Base-by-base conservation (phyloP, 2,329 filamentous ascomycete genomes). In the Waltergamsia citrina region DNA sequence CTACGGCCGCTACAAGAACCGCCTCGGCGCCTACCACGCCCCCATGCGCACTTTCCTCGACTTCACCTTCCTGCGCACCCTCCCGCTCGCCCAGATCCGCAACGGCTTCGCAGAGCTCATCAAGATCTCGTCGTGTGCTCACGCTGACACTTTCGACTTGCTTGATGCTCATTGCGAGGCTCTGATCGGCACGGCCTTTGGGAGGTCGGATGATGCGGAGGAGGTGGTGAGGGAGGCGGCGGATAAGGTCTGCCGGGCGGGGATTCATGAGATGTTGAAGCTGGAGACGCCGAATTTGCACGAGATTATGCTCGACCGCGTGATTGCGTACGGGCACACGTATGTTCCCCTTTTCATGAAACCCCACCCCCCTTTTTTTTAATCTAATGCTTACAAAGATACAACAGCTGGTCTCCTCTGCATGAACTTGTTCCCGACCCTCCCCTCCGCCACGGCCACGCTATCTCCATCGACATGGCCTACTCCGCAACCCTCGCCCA, bases 81-180 rank as follows among this genome's bases (percentile, higher is more conserved):
- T 85, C 0, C 78, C 80, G 0, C 65, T 65, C 8, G 72, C 75
- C 3, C 79, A 85, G 52, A 78, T 85, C 48, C 67, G 80, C 37
- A 84, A 85, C 40, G 80, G 80, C 0, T 84, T 85, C 42, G 80
- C 80, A 15, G 81, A 85, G 59, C 53, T 85, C 43, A 83, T 85
- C 62, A 85, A 85, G 61, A 85, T 85, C 43, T 81, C 78, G 0
- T 79, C 76, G 2, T 84, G 80, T 48, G 75, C 77, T 11, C 76
- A 84, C 49, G 57, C 72, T 16, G 58, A 67, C 14, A 82, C 80
- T 0, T 83, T 82, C 47, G 64, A 83, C 39, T 53, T 83, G 29
- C 65, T 85, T 6, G 78, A 85, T 53, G 68, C 74, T 46, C 78
- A 75, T 55, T 83, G 78, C 46, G 79, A 83, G 62, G 59, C 77